Evolutionary conservation across 768 basidiomycete genomes (phyloP), one percentile per base, ranked within the genome.

Genomic region (Boletus edulis): DNA sequence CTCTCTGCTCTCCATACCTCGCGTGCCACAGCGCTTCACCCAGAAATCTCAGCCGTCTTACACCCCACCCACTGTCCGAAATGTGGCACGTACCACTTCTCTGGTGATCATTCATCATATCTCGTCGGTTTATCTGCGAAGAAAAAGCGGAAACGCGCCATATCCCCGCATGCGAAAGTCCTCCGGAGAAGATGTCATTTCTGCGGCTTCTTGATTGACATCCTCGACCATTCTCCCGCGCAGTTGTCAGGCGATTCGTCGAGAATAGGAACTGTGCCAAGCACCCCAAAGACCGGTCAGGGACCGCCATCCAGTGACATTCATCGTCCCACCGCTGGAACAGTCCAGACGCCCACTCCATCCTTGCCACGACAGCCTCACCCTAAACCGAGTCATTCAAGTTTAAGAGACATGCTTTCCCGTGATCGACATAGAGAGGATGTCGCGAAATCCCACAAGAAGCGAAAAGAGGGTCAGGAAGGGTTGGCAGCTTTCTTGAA

Each of bases 1-100:
- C 79, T 91, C 46, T 80, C 89, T 14, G 86, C 88, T 38, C 73
- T 86, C 29, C 87, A 90, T 64, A 68, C 78, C 0, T 62, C 73
- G 14, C 77, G 81, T 45, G 69, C 71, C 17, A 71, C 67, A 46
- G 49, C 63, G 8, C 56, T 73, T 46, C 66, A 68, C 42, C 59
- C 71, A 58, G 63, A 67, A 31, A 46, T 60, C 41, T 67, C 69
- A 22, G 20, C 54, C 38, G 8, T 54, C 35, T 56, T 71, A 34
- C 51, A 45, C 27, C 40, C 52, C 20, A 63, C 72, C 5, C 72
- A 77, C 41, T 89, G 86, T 64, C 44, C 67, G 5, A 75, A 69
- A 68, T 89, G 88, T 60, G 86, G 85, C 32, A 62, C 76, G 11
- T 75, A 76, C 55, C 72, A 78, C 18, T 71, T 78, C 50, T 65